Base-by-base conservation (phyloP, 306 rosid genomes). In the Cucurbita argyrosperma region DNA sequence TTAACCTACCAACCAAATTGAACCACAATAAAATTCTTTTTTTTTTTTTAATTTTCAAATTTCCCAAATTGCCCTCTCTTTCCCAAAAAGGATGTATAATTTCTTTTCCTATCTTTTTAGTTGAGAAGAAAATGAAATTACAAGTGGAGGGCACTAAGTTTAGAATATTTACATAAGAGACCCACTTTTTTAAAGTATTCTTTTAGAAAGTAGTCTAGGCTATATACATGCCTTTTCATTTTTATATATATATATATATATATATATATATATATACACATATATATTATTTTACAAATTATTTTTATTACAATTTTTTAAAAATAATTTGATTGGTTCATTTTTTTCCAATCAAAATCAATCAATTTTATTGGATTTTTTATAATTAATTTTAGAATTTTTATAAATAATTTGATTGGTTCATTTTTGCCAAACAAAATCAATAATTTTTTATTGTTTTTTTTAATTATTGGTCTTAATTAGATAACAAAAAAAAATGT, bases 111-210 rank as follows among this genome's bases (percentile, higher is more conserved):
- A n/a, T n/a, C n/a, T n/a, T n/a, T n/a, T n/a, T n/a, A n/a, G n/a
- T n/a, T n/a, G n/a, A n/a, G n/a, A n/a, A 42, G 71, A 65, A 43
- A 42, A 18, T 18, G 52, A 43, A 16, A 39, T 18, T 65, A 39
- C 71, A 65, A 65, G 50, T 65, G 71, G 71, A 39, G 51, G 71
- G 71, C 71, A 65, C 51, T 65, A 47, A 68, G 72, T 68, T 19
- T 46, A 68, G 55, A 68, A 68, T 42, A 46, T 45, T 13, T 19
- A 47, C 42, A 12, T 14, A 47, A 40, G 8, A 65, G 35, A 45
- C 40, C 35, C 42, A 64, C 71, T 43, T 30, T 30, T 30, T 43
- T 19, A 66, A 45, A 66, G 72, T 66, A 66, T 43, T 66, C 72
- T 45, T 66, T 18, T 42, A 45, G 9, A 66, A 66, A 66, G 72